A percentile compares a stretch with the other conserved stretches of the same genome.
Evolutionary conservation across 2,329 filamentous ascomycete species (phyloP).

Genomic region (Colletotrichum sp.): DNA sequence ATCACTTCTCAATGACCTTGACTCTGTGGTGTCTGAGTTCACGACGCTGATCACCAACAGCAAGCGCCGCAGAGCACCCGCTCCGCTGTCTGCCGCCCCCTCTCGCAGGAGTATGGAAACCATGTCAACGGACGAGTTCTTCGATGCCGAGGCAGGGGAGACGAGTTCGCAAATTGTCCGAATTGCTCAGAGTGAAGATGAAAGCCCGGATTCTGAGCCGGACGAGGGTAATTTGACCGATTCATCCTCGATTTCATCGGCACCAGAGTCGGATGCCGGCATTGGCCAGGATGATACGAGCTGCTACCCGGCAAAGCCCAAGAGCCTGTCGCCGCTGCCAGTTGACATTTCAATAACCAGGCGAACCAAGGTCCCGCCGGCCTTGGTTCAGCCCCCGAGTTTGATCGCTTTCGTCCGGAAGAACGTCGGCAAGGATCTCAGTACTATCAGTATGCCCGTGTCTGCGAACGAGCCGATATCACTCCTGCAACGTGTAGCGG

Average conservation of each 20-base stretch:
- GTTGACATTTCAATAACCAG: constrained; percentile 68
- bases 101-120: constrained; percentile 79
- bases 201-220: constrained; percentile 60
- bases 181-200: constrained; percentile 75
- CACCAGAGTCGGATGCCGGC: constrained; percentile 61
- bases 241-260: constrained; percentile 63
- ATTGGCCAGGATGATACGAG: constrained; percentile 60
- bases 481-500: constrained; percentile 84
- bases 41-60: constrained; percentile 77
- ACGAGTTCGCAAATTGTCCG: constrained; percentile 71
- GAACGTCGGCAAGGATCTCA: constrained; percentile 97
- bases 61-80: constrained; percentile 73
- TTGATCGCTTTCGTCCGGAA: constrained; percentile 94
- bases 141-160: constrained; percentile 80
- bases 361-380: constrained; percentile 72
- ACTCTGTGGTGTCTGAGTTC: constrained; percentile 84
- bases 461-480: constrained; percentile 94
- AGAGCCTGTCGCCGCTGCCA: constrained; percentile 78
- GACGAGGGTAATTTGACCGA: constrained; percentile 60
- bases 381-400: constrained; percentile 83
- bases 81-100: constrained; percentile 47
- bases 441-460: constrained; percentile 96
- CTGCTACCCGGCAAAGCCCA: constrained; percentile 78
- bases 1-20: constrained; percentile 82
- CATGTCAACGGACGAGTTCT: constrained; percentile 85